phyloP scores from a whole-genome alignment of 371 early-diverging fungal species.

The Haplosporangium sp. region DNA sequence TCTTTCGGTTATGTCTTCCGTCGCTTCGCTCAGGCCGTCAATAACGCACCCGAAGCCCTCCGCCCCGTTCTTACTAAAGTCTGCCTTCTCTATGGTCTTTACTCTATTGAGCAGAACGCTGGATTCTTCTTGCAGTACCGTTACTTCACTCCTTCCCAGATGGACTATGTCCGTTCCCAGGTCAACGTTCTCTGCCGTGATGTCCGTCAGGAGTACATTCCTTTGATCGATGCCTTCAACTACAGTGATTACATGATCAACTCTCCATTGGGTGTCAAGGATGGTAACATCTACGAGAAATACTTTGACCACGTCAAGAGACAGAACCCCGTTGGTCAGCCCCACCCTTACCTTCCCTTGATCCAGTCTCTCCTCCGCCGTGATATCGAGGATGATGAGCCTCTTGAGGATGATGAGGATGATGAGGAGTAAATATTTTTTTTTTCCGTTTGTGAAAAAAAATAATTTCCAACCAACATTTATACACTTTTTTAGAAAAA shows the following conservation, averaged over 20 bases:
- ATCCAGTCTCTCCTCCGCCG: conserved; percentile 88
- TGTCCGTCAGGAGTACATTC: conserved; percentile 85
- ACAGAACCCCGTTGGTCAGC: conserved; percentile 78
- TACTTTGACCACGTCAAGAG: conserved; percentile 88
- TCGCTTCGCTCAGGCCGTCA: conserved; percentile 85
- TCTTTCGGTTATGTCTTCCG: conserved; percentile 87
- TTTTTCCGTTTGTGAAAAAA: not conserved
- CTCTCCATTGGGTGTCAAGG: conserved; percentile 89
- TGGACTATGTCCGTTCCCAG: conserved; percentile 71
- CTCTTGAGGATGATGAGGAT: conserved; percentile 67
- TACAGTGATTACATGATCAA: conserved; percentile 90
- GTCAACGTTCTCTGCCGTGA: conserved; percentile 78
- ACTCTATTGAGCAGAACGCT: conserved; percentile 85
- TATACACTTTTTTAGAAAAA: not conserved
- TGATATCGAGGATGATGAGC: conserved; percentile 62
- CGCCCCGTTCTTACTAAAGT: conserved; percentile 71
- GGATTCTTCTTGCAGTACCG: conserved; percentile 90
- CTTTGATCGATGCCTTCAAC: conserved; percentile 90
- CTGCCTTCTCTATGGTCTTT: conserved; percentile 85
- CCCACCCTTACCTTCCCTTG: conserved; percentile 85
- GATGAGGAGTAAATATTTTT: conserved; percentile 58
- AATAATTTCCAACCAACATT: too few species aligned
- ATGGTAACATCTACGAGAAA: conserved; percentile 90
- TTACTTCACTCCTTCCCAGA: conserved; percentile 83
- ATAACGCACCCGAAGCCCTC: conserved; percentile 62